phyloP scores from a whole-genome alignment of 2,329 filamentous ascomycete species.

The Penicillium sp. region DNA sequence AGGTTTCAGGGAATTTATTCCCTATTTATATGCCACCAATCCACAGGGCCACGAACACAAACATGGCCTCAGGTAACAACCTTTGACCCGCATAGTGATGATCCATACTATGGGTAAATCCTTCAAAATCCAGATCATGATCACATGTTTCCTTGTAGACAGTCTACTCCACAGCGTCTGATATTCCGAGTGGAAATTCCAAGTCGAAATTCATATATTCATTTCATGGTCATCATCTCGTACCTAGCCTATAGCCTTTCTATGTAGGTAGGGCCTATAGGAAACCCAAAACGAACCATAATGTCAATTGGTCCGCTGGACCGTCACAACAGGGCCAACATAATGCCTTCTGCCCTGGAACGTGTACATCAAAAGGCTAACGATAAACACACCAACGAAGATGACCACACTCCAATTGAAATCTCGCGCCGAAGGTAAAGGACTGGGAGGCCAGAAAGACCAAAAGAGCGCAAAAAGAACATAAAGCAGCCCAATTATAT shows the following conservation, averaged over 20 bases:
- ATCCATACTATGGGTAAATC: neutral
- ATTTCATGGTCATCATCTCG: neutral
- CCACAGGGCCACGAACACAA: neutral
- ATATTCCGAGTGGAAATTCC: no score
- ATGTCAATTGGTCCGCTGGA: slow-evolving; percentile 6
- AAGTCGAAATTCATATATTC: neutral
- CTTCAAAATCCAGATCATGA: neutral
- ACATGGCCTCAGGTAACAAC: neutral
- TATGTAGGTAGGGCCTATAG: no score
- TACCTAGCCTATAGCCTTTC: neutral
- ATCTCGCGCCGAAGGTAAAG: slow-evolving; percentile 38
- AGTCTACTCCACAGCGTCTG: neutral
- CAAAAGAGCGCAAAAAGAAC: slow-evolving; percentile 49
- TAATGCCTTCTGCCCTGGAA: slow-evolving; percentile 36
- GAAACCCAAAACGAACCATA: neutral
- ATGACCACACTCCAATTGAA: slow-evolving; percentile 56
- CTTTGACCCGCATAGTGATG: no score
- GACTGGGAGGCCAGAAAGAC: slow-evolving; percentile 47
- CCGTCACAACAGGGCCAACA: slow-evolving; percentile 29
- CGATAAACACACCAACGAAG: slow-evolving; percentile 41
- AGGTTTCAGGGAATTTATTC: neutral
- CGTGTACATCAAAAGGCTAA: slow-evolving; percentile 43
- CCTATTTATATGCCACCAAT: neutral
- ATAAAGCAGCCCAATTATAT: slow-evolving; percentile 47
- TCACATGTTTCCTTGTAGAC: neutral